Evolutionary conservation across 2,329 filamentous ascomycete genomes (phyloP).

Genomic region (Epichloe baconii): DNA sequence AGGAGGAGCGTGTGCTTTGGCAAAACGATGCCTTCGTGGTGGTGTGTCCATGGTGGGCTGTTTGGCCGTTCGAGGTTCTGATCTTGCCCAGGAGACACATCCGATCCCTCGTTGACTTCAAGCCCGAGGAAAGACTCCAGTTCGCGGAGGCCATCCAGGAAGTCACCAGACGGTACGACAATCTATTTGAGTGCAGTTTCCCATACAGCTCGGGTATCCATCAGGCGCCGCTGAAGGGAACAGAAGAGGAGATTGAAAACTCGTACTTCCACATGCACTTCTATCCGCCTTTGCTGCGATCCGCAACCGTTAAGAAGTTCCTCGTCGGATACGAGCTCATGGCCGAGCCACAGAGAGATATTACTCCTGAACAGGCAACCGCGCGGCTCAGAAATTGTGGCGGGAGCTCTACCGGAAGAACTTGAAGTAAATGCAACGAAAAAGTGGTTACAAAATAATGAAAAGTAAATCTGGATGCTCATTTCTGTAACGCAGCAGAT

Average conservation of each 20-base stretch:
- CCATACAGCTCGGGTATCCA: constrained; percentile 96
- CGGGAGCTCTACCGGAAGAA: constrained; percentile 74
- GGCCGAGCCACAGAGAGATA: constrained; percentile 95
- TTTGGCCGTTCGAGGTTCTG: constrained; percentile 95
- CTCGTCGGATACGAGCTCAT: constrained; percentile 92
- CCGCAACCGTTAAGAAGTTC: constrained; percentile 91
- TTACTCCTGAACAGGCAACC: constrained; percentile 92
- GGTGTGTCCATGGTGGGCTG: constrained; percentile 93
- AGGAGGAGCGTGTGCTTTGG: constrained; percentile 75
- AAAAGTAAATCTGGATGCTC: background rate
- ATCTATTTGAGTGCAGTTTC: constrained; percentile 91
- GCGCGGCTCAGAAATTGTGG: constrained; percentile 61
- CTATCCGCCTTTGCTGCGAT: constrained; percentile 84
- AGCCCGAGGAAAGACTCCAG: constrained; percentile 52
- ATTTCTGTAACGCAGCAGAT: background rate
- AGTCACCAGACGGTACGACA: constrained; percentile 85
- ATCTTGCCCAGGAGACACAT: constrained; percentile 76
- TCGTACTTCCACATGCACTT: constrained; percentile 97
- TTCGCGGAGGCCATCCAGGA: constrained; percentile 80
- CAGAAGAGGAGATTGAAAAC: constrained; percentile 68
- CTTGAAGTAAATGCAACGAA: constrained; percentile 10
- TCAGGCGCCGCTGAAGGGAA: constrained; percentile 78
- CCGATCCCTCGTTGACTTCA: constrained; percentile 72
- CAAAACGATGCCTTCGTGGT: constrained; percentile 77
- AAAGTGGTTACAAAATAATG: background rate